Conservation (phyloP, 2,329 filamentous ascomycete species). For the Pseudogymnoascus sp. region DNA sequence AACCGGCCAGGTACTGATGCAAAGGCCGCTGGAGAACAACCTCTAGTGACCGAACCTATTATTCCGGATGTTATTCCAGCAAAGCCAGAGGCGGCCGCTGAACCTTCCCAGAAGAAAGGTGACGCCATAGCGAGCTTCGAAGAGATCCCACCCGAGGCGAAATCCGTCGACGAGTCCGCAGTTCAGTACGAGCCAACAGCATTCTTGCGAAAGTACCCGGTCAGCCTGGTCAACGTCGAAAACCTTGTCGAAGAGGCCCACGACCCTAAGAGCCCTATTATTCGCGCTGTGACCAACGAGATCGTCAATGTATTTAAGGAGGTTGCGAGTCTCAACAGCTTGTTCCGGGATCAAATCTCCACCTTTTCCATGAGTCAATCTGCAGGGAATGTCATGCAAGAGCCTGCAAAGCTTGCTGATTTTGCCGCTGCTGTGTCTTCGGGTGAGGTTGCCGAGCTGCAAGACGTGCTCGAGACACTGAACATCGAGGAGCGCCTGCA, state of each 20-base stretch:
- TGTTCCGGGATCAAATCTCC: conserved; percentile 95
- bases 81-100: conserved; percentile 49
- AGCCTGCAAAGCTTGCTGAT: conserved; percentile 90
- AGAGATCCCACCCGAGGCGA: conserved; percentile 61
- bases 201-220: conserved; percentile 83
- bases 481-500: conserved; percentile 89
- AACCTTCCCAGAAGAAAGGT: conserved; percentile 59
- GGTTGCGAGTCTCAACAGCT: conserved; percentile 83
- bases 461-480: conserved; percentile 81
- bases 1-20: conserved; percentile 24
- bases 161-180: conserved; percentile 41
- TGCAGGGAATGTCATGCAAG: conserved; percentile 87
- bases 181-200: conserved; percentile 77
- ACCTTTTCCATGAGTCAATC: conserved; percentile 95
- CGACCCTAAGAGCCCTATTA: conserved; percentile 81
- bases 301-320: conserved; percentile 99
- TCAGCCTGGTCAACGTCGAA: conserved; percentile 92
- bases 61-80: conserved; percentile 51
- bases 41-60: conserved; percentile 39
- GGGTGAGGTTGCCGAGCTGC: conserved; percentile 83
- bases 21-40: conserved; percentile 35
- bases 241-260: conserved; percentile 84
- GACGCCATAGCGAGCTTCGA: conserved; percentile 97
- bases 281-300: conserved; percentile 89
- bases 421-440: conserved; percentile 96